Conservation (phyloP, 148 eudicot genomes). For the Vaccinium vitisidaea region DNA sequence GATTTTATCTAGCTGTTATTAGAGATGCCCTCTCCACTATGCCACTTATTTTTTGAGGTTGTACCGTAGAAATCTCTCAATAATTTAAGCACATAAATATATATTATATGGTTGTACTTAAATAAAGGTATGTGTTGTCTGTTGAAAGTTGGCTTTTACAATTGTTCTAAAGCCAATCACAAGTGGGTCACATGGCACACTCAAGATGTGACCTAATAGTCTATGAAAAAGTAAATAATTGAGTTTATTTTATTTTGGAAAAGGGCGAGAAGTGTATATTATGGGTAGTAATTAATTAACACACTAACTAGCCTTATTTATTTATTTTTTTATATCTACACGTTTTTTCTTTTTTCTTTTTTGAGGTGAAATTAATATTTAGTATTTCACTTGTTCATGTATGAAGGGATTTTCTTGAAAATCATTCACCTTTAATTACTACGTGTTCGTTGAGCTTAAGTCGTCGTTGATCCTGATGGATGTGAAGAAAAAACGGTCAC, state of each 20-base stretch:
- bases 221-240: background rate
- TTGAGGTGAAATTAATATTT: background rate
- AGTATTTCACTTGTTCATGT: too few species aligned
- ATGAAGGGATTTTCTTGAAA: background rate
- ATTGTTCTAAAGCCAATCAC: slow-evolving; percentile 19
- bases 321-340: background rate
- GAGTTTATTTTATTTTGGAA: background rate
- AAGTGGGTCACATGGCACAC: slow-evolving; percentile 27
- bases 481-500: background rate
- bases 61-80: slow-evolving; percentile 9
- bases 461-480: background rate
- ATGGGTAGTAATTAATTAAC: background rate
- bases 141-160: slow-evolving; percentile 14
- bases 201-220: slow-evolving; percentile 11
- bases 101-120: background rate
- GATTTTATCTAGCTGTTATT: slow-evolving; percentile 1
- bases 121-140: slow-evolving; percentile 11
- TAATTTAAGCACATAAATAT: background rate
- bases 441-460: background rate
- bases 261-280: background rate
- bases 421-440: background rate
- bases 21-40: slow-evolving; percentile 9
- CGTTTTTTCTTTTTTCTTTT: background rate
- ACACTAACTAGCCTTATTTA: background rate
- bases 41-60: background rate